Evolutionary conservation across 2,329 filamentous ascomycete genomes (phyloP), one percentile per base, ranked within the genome.

Genomic region (Lachnellula cervina): DNA sequence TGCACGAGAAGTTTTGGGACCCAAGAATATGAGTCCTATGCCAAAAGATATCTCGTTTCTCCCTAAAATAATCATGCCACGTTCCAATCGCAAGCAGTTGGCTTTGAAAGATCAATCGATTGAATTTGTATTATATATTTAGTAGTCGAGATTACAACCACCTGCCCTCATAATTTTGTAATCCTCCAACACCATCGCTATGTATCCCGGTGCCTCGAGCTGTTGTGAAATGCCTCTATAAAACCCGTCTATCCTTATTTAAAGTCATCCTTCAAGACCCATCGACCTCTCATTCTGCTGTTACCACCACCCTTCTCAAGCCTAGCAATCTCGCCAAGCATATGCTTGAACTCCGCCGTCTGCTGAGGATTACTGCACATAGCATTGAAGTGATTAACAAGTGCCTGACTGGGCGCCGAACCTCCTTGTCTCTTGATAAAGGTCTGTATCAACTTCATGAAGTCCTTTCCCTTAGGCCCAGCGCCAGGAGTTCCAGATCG

Each of bases 341-440:
- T 90, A 64, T 82, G 79, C 72, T 91, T 93, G 70, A 97, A 97
- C 69, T 91, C 87, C 17, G 83, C 81, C 51, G 86, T 87, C 58
- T 89, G 81, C 59, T 83, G 80, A 25, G 79, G 72, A 44, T 83
- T 88, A 21, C 80, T 81, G 68, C 90, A 96, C 66, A 85, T 88
- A 14, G 83, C 82, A 71, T 92, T 90, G 71, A 97, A 97, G 67
- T 96, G 90, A 66, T 96, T 89, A 23, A 96, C 88, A 45, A 97
- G 73, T 77, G 90, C 86, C 74, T 95, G 90, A 43, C 88, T 92
- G 5, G 89, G 85, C 5, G 89, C 89, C 35, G 82, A 80, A 3
- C 91, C 91, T 9, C 89, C 88, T 54, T 95, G 90, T 23, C 83
- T 79, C 45, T 80, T 78, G 61, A 97, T 85, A 64, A 91, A 97